A percentile compares a stretch with the other conserved stretches of the same genome.
Conservation (phyloP, 352 stramenopile genomes). For the Pythium pectinolyticum region DNA sequence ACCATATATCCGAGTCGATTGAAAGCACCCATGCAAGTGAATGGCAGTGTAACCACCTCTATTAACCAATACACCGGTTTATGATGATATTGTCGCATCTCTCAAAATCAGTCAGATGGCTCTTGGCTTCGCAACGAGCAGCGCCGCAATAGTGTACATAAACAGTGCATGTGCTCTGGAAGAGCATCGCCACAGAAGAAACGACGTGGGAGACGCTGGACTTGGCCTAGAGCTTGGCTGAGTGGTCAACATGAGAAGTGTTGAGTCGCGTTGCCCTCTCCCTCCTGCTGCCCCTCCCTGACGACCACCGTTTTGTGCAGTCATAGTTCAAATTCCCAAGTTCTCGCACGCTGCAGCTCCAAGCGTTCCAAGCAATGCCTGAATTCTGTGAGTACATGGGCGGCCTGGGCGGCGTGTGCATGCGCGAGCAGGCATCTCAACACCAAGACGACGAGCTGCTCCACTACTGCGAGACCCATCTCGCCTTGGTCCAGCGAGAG, state of each 20-base stretch:
- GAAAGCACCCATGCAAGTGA: not conserved
- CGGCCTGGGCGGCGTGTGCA: constrained; percentile 14
- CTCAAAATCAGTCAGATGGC: no score
- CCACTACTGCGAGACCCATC: constrained; percentile 14
- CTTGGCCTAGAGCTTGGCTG: no score
- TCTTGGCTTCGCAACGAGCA: not conserved
- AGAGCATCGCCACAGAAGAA: not conserved
- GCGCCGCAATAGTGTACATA: not conserved
- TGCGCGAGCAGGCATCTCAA: constrained; percentile 4
- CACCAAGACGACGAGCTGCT: constrained; percentile 7
- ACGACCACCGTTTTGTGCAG: no score
- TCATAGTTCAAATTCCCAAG: no score
- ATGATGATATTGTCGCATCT: no score
- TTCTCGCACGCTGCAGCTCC: no score
- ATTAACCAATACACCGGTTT: not conserved
- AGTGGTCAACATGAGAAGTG: no score
- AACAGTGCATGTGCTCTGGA: not conserved
- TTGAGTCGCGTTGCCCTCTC: no score
- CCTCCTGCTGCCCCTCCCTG: no score
- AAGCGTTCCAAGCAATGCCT: constrained; percentile 4
- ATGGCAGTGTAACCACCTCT: not conserved
- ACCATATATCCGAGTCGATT: not conserved
- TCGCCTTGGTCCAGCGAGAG: not conserved
- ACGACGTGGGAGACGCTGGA: not conserved
- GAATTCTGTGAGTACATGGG: constrained; percentile 21